These are phyloP conservation scores for Climacium dendroides DNA, from an alignment of 225 moss, liverwort and hornwort genomes.

Conservation along the genomic window DNA sequence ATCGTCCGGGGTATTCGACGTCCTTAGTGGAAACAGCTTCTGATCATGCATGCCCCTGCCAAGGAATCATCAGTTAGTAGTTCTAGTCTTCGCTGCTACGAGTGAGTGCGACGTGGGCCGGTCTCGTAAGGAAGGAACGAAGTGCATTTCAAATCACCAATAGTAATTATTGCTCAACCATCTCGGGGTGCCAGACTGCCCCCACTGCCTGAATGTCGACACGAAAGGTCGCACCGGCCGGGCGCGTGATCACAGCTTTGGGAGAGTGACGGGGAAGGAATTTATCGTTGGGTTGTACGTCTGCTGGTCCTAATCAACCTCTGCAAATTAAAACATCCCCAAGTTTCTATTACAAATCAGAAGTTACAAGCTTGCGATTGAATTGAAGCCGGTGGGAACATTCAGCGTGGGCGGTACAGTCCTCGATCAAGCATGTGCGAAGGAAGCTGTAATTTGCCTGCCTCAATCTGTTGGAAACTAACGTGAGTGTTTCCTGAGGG, in stretches of 20 bases:
- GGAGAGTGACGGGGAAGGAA: neutral
- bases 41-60: neutral
- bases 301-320: neutral
- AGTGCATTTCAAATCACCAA: neutral
- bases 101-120: neutral
- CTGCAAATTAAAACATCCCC: neutral
- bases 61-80: neutral
- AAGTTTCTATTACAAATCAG: neutral
- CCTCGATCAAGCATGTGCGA: neutral
- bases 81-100: neutral
- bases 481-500: neutral
- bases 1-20: neutral
- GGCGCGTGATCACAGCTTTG: neutral
- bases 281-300: too few species aligned
- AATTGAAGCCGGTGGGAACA: neutral
- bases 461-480: neutral
- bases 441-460: neutral
- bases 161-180: neutral
- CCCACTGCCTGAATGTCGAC: neutral
- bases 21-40: neutral
- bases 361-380: neutral
- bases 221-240: neutral
- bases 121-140: neutral
- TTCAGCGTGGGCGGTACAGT: neutral
- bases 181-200: neutral